Base-by-base conservation (phyloP, 164 flowering plant genomes). In the Hamamelis virginiana region DNA sequence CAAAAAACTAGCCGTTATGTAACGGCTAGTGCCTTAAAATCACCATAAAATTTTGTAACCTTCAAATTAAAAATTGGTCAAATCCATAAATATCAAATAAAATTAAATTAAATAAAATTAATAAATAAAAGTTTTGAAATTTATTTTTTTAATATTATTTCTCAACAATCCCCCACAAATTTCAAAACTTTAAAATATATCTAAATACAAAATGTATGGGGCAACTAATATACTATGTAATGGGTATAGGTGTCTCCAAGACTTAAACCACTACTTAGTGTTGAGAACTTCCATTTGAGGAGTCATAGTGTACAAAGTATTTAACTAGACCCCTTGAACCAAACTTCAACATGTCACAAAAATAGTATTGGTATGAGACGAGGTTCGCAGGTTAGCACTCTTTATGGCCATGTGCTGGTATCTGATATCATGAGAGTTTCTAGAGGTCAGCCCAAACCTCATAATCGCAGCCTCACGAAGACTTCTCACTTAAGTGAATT, bases 401-500 rank as follows among this genome's bases (percentile, higher is more conserved):
- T 50, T 61, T 28, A 28, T 4, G 64, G 48, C 6, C 47, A 61
- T 33, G 64, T 47, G 22, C 64, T 18, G 18, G n/a, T 13, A 18
- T 25, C 10, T 33, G 15, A 8, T 33, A 47, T 61, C 64, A 28
- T 61, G 48, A 41, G 64, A 61, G 48, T 50, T 61, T 28, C 47
- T 61, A 61, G 12, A 3, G 64, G n/a, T 8, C n/a, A 61, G 11
- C 45, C 48, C 64, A 16, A 12, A 1, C 21, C 45, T 14, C 25
- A 61, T 41, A 61, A 47, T 38, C 18, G 64, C 11, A 52, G 53
- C 66, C 66, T 38, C 66, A 63, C 53, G 16, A 63, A 33, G 12
- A 10, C 66, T n/a, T 63, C 66, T 46, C 27, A 63, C 27, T 19
- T 63, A 63, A 52, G 66, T 44, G 23, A 63, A 8, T 45, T 52